Evolutionary conservation across 306 rosid genomes (phyloP).

Genomic region (Delonix regia): DNA sequence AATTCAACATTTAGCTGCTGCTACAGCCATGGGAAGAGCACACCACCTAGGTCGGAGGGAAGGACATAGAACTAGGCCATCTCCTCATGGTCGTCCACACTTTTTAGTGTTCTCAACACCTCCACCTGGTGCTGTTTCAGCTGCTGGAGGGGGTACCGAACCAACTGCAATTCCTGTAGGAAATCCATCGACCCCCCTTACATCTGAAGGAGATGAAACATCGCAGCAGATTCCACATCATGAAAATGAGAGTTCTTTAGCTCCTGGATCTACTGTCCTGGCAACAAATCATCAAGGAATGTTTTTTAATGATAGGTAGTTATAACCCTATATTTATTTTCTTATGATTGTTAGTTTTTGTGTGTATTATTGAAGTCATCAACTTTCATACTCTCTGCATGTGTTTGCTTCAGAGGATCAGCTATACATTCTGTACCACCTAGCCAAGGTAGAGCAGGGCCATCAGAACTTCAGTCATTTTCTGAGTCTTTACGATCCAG

Average conservation of each 20-base stretch:
- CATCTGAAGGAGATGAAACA: slow-evolving; percentile 50
- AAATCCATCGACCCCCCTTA: slow-evolving; percentile 55
- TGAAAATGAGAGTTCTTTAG: slow-evolving; percentile 52
- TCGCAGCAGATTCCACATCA: slow-evolving; percentile 44
- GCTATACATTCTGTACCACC: slow-evolving; percentile 46
- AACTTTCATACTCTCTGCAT: background rate
- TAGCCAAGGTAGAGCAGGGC: slow-evolving; percentile 66
- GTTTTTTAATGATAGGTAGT: slow-evolving; percentile 50
- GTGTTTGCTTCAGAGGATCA: slow-evolving; percentile 48
- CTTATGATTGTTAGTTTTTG: slow-evolving; percentile 12
- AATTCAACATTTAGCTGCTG: slow-evolving; percentile 89
- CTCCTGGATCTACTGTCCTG: slow-evolving; percentile 46
- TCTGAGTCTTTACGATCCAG: slow-evolving; percentile 81
- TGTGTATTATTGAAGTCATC: background rate
- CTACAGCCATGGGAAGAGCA: slow-evolving; percentile 82
- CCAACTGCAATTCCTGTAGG: slow-evolving; percentile 48
- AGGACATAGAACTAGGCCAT: slow-evolving; percentile 52
- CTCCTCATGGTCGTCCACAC: slow-evolving; percentile 68
- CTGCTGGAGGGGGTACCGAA: slow-evolving; percentile 49
- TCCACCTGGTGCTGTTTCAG: slow-evolving; percentile 46
- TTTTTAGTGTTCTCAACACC: slow-evolving; percentile 56
- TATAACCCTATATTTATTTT: slow-evolving; percentile 12
- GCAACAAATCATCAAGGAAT: slow-evolving; percentile 51
- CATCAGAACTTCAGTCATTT: slow-evolving; percentile 81
- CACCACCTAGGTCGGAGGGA: slow-evolving; percentile 69